Evolutionary conservation across 2,329 filamentous ascomycete genomes (phyloP), one percentile per base, ranked within the genome.

Genomic region (Alternaria consortialis): DNA sequence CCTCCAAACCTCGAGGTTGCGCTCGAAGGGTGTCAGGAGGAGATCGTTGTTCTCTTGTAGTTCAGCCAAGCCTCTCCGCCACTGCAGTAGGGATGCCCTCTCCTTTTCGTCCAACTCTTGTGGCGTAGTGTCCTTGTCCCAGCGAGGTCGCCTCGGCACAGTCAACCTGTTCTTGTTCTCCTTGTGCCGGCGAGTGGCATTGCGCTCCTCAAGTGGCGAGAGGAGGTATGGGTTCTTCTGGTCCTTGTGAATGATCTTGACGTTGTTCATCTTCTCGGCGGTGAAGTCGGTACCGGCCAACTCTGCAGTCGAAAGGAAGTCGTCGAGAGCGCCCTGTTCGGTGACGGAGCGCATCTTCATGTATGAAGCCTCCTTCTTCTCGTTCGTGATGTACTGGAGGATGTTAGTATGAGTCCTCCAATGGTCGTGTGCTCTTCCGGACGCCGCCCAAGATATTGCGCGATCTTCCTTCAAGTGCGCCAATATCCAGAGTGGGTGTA

Each of bases 291-390:
- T 99, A 67, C 93, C 94, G n/a, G 95, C 95, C 70, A 99, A 84
- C 82, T 98, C 94, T 65, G 95, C 96, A 2, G 95, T 99, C 58
- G 91, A 92, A 66, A 99, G 84, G 80, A 99, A 99, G 80, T 99
- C 95, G 79, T 99, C 95, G 64, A 99, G 88, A 44, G 94, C 94
- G 69, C 91, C 94, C 81, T 99, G 95, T 84, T 99, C 93, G 5
- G 95, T 99, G 70, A 99, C 92, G 79, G 93, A 97, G 83, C 94
- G 93, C 95, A 99, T 98, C 85, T 98, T 99, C 76, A 98, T 93
- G 93, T 94, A 99, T 70, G 92, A 87, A 36, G 94, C 95, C 82
- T 98, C 94, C 77, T 96, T 90, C 71, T 89, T 90, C 67, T 91
- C 90, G 78, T 97, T 97, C 50, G 93, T 95, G 72, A 98, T 89